phyloP scores from a whole-genome alignment of 192 early-diverging fungal genomes.

The Coemansia biformis region DNA sequence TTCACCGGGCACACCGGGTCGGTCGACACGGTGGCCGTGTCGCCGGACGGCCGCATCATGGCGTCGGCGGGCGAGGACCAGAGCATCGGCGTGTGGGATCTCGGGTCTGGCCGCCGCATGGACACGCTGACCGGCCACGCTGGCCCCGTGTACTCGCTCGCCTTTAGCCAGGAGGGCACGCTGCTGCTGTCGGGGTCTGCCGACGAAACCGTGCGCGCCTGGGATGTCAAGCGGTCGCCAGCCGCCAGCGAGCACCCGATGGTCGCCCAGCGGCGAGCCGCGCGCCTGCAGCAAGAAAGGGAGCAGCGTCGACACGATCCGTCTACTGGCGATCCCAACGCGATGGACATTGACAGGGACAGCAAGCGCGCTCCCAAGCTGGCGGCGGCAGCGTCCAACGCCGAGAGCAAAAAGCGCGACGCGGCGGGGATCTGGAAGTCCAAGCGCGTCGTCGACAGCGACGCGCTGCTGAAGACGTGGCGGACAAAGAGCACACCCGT shows the following conservation, averaged over 20 bases:
- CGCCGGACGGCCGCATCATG: slow-evolving; percentile 85
- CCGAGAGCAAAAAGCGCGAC: slow-evolving; percentile 42
- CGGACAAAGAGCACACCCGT: slow-evolving; percentile 90
- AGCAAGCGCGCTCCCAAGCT: slow-evolving; percentile 2
- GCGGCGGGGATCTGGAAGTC: slow-evolving; percentile 50
- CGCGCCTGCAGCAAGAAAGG: slow-evolving; percentile 5
- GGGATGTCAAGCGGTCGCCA: slow-evolving; percentile 73
- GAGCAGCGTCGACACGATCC: slow-evolving; percentile 7
- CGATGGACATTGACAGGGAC: slow-evolving; percentile 30
- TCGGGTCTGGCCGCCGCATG: slow-evolving; percentile 75
- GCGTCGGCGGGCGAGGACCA: slow-evolving; percentile 75
- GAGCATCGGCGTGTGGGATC: slow-evolving; percentile 84
- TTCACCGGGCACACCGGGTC: slow-evolving; percentile 83
- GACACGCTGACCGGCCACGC: slow-evolving; percentile 84
- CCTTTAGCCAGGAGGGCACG: slow-evolving; percentile 76
- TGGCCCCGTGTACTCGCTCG: slow-evolving; percentile 74
- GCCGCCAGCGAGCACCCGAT: slow-evolving; percentile 37
- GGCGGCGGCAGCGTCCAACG: neutral
- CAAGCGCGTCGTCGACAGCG: slow-evolving; percentile 34
- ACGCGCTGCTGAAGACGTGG: slow-evolving; percentile 67
- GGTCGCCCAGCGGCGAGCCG: slow-evolving; percentile 18
- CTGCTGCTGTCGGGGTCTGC: slow-evolving; percentile 79
- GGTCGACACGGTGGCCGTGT: slow-evolving; percentile 79
- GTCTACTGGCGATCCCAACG: slow-evolving; percentile 3
- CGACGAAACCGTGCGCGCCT: slow-evolving; percentile 85